phyloP scores from a whole-genome alignment of 345 rosid genomes.

The Abelmoschus esculentus region DNA sequence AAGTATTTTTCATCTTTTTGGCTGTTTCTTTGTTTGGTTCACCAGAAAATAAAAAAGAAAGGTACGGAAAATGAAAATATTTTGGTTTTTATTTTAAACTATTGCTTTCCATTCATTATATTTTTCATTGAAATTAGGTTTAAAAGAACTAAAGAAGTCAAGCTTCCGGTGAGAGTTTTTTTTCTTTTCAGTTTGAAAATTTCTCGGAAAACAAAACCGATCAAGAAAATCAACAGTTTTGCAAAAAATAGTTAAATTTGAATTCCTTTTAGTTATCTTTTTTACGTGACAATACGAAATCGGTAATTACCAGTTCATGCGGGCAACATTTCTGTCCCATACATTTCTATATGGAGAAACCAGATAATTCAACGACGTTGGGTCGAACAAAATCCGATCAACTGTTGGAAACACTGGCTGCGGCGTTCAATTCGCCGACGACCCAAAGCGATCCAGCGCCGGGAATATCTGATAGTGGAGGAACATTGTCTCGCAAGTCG shows the following conservation, averaged over 20 bases:
- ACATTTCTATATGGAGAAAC: constrained; percentile 38
- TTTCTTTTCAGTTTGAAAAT: neutral
- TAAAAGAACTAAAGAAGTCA: neutral
- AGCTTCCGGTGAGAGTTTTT: neutral
- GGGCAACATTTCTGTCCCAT: neutral
- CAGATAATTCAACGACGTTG: constrained; percentile 36
- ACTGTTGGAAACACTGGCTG: constrained; percentile 56
- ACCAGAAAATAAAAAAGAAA: neutral
- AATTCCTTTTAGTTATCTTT: neutral
- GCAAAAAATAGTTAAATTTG: neutral
- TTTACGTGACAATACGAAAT: neutral
- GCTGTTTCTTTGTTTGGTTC: neutral
- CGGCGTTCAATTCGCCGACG: constrained; percentile 62
- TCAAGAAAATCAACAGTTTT: neutral
- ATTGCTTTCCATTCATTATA: neutral
- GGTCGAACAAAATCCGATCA: constrained; percentile 81
- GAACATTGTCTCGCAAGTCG: constrained; percentile 54
- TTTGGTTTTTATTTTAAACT: neutral
- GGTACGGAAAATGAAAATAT: neutral
- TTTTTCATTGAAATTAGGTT: too few relatives aligned
- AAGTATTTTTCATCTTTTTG: neutral
- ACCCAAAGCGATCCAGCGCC: constrained; percentile 20
- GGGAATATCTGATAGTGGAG: constrained; percentile 25
- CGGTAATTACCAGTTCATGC: neutral
- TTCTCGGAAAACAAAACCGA: neutral